phyloP scores from a whole-genome alignment of 495 filamentous ascomycete genomes.

The Pseudomonodictys pantanalensis region DNA sequence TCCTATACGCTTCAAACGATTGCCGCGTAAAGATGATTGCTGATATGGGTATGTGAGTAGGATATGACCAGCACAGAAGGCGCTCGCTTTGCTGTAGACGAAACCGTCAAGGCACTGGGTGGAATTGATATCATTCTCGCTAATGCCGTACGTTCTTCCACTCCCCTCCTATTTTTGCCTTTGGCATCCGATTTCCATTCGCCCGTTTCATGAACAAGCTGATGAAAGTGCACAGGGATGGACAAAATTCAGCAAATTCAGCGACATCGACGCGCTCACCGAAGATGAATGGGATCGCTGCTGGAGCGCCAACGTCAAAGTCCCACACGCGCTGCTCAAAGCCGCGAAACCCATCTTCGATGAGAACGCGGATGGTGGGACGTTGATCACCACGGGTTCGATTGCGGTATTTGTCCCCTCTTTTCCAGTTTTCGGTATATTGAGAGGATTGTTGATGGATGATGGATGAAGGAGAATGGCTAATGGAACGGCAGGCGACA shows the following conservation, averaged over 20 bases:
- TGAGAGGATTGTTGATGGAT: not conserved
- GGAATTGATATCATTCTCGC: constrained; percentile 69
- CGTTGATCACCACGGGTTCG: constrained; percentile 65
- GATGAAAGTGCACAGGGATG: constrained; percentile 53
- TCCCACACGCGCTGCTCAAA: constrained; percentile 59
- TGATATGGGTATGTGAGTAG: constrained; percentile 35
- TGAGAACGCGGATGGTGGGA: constrained; percentile 65
- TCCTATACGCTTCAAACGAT: not conserved
- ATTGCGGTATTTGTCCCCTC: constrained; percentile 47
- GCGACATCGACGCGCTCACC: constrained; percentile 60
- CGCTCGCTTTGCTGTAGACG: constrained; percentile 53
- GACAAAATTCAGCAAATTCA: constrained; percentile 62
- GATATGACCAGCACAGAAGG: constrained; percentile 58
- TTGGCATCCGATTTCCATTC: not conserved
- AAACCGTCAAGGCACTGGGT: constrained; percentile 57
- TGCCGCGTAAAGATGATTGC: not conserved
- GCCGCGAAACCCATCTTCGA: constrained; percentile 64
- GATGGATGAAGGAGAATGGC: no score
- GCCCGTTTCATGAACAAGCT: not conserved
- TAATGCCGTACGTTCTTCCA: constrained; percentile 58
- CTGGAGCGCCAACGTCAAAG: constrained; percentile 69
- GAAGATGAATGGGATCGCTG: constrained; percentile 70
- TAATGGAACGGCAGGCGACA: constrained; percentile 50
- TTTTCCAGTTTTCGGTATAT: not conserved
- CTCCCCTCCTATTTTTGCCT: not conserved